A percentile compares a stretch with the other conserved stretches of the same genome.
phyloP scores from a whole-genome alignment of 495 filamentous ascomycete genomes.

The Trichoderma parareesei region DNA sequence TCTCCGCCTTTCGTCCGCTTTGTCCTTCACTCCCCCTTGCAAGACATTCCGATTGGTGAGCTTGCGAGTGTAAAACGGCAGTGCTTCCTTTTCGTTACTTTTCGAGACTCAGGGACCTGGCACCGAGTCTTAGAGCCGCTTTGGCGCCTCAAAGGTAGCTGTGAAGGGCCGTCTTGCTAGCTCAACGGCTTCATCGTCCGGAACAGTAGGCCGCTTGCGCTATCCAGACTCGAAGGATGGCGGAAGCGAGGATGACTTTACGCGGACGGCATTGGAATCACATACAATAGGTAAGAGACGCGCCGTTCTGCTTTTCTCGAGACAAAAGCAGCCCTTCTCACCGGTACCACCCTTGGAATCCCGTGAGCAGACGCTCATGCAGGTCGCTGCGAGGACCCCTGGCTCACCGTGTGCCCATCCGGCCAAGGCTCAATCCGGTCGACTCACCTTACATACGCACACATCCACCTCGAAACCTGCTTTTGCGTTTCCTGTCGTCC shows the following conservation, averaged over 20 bases:
- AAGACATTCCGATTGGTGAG: constrained; percentile 3
- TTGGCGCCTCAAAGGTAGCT: not conserved
- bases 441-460: not conserved
- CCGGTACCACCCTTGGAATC: not conserved
- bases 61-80: not conserved
- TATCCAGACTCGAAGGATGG: too few relatives aligned
- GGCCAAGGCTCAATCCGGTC: not conserved
- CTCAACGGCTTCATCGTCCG: too few relatives aligned
- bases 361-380: not conserved
- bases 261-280: not conserved
- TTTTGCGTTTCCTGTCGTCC: not conserved
- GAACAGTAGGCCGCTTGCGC: too few relatives aligned
- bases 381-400: not conserved
- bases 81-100: not conserved
- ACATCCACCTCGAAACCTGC: not conserved
- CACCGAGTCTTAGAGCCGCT: not conserved
- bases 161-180: too few relatives aligned
- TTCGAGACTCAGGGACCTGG: not conserved
- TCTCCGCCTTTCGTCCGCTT: not conserved
- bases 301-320: not conserved
- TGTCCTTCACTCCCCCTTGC: not conserved
- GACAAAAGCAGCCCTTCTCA: too few relatives aligned
- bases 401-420: not conserved
- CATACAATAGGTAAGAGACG: not conserved
- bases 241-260: not conserved